Percentiles rank a stretch among this genome's conserved stretches.
These are phyloP conservation scores for Metschnikowia orientalis DNA, from an alignment of 805 yeast species.

Conservation along the genomic window DNA sequence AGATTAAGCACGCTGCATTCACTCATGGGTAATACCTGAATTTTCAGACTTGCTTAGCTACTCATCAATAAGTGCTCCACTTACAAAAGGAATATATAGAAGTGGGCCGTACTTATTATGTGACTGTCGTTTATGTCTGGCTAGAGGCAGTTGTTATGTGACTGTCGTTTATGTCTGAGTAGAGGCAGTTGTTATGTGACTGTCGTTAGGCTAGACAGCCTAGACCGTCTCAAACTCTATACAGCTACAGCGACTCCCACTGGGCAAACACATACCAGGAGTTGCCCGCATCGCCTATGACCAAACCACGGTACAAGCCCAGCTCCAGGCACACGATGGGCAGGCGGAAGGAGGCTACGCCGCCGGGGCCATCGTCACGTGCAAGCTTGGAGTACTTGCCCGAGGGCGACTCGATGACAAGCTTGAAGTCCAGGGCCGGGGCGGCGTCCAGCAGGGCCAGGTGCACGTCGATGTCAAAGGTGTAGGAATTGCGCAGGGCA, in stretches of 20 bases:
- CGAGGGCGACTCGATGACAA: constrained; percentile 79
- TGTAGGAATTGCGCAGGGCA: constrained; percentile 53
- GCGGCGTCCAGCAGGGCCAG: constrained; percentile 36
- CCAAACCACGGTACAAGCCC: constrained; percentile 83
- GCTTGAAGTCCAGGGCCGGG: constrained; percentile 43
- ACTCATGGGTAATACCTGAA: no score
- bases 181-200: no score
- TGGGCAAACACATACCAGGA: constrained; percentile 90
- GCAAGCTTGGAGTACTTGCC: constrained; percentile 66
- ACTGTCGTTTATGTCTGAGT: no score
- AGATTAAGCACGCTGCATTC: no score
- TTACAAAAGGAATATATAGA: no score
- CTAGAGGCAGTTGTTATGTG: no score
- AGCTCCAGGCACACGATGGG: constrained; percentile 58
- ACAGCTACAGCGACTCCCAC: constrained; percentile 55
- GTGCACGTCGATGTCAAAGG: constrained; percentile 59
- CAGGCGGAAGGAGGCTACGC: constrained; percentile 57
- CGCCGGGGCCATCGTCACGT: constrained; percentile 43
- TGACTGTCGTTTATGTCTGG: no score
- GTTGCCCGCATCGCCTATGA: constrained; percentile 68
- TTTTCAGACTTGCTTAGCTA: no score
- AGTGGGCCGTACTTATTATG: no score
- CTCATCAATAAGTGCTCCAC: no score
- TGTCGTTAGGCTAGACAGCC: no score
- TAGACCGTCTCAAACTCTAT: no score